Evolutionary conservation across 2,329 filamentous ascomycete species (phyloP).

Genomic region (Pseudonectria foliicola): DNA sequence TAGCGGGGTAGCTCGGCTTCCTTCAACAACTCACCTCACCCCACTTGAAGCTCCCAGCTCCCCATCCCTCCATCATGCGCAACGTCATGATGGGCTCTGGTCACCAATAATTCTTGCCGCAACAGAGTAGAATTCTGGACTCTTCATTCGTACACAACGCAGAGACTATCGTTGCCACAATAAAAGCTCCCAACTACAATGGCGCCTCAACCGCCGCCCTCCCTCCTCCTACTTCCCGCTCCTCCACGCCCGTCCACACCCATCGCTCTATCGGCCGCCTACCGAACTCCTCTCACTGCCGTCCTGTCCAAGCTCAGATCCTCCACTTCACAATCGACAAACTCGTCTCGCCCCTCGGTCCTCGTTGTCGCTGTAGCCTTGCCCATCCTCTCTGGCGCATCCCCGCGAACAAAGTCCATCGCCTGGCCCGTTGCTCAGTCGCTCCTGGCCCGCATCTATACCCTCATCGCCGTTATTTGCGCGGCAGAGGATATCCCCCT

Average conservation of each 20-base stretch:
- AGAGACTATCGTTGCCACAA: no score
- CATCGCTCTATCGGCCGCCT: constrained; percentile 48
- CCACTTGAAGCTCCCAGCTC: no score
- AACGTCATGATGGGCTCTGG: no score
- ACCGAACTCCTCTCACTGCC: constrained; percentile 50
- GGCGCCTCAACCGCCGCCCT: constrained; percentile 2
- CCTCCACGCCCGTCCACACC: constrained; percentile 50
- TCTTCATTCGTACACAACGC: no score
- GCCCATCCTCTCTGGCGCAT: constrained; percentile 50
- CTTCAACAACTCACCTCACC: no score
- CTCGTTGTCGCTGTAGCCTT: constrained; percentile 54
- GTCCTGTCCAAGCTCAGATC: constrained; percentile 43
- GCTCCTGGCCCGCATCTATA: constrained; percentile 72
- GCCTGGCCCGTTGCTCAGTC: constrained; percentile 64
- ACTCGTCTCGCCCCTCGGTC: constrained; percentile 25
- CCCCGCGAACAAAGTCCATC: constrained; percentile 34
- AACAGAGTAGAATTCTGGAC: no score
- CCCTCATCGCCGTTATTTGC: constrained; percentile 66
- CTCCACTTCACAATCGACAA: constrained; percentile 1
- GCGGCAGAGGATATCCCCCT: constrained; percentile 53
- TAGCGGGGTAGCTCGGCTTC: no score
- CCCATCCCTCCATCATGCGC: no score
- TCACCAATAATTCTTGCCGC: no score
- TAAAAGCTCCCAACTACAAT: no score
- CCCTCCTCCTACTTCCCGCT: constrained; percentile 55